Percentiles rank a stretch among this genome's conserved stretches.
phyloP scores from a whole-genome alignment of 2,329 filamentous ascomycete species.

The Didymosphaeria variabile region DNA sequence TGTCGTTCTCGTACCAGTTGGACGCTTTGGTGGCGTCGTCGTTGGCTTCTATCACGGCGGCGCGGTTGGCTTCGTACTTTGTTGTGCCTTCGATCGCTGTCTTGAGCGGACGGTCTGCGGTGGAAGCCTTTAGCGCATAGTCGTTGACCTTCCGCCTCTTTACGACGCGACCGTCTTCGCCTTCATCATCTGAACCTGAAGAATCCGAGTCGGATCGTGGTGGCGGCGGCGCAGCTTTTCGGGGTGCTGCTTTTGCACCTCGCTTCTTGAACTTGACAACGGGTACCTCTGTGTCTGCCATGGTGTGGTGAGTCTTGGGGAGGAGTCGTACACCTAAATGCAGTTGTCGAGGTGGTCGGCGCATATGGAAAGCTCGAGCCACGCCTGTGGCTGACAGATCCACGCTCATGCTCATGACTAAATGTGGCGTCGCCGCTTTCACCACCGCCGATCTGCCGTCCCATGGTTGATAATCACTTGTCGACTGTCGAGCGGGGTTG shows the following conservation, averaged over 20 bases:
- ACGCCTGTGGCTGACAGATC: conserved; percentile 14
- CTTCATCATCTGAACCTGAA: conserved; percentile 78
- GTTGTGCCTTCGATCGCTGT: conserved; percentile 56
- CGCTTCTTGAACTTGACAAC: conserved; percentile 87
- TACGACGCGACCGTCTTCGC: conserved; percentile 70
- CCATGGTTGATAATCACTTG: background rate
- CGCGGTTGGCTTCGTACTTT: conserved; percentile 69
- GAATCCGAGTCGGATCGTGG: conserved; percentile 65
- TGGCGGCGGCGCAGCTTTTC: conserved; percentile 85
- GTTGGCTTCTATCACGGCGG: conserved; percentile 68
- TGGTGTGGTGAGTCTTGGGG: conserved; percentile 14
- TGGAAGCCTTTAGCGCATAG: conserved; percentile 72
- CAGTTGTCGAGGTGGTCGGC: conserved; percentile 9
- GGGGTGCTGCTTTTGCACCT: conserved; percentile 76
- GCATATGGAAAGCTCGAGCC: conserved; percentile 31
- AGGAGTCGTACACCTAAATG: conserved; percentile 5
- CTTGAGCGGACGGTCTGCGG: conserved; percentile 59
- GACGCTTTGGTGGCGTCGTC: conserved; percentile 91
- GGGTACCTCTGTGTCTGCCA: conserved; percentile 51
- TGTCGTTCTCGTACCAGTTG: conserved; percentile 90
- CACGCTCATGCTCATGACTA: conserved; percentile 1
- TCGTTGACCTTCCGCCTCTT: conserved; percentile 80
- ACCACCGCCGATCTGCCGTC: background rate
- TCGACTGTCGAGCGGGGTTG: background rate
- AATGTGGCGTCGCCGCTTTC: conserved; percentile 2